phyloP scores from a whole-genome alignment of 352 stramenopile species.

The Phytophthora podocarpi region DNA sequence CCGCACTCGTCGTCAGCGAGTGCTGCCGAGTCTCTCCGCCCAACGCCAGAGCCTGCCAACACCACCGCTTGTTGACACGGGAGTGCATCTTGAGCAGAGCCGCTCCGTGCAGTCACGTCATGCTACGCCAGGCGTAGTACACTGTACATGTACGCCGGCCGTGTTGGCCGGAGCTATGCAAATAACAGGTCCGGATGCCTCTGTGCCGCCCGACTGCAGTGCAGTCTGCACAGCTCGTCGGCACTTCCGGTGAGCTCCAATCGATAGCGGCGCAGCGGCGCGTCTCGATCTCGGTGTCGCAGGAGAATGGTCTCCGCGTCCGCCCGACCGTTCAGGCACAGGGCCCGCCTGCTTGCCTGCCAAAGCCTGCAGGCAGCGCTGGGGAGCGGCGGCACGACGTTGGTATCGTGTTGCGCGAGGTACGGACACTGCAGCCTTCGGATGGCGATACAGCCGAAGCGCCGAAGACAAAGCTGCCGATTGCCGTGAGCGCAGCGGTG shows the following conservation, averaged over 20 bases:
- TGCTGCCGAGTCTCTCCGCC: conserved; percentile 21
- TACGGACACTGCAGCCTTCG: conserved; percentile 16
- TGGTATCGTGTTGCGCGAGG: conserved; percentile 13
- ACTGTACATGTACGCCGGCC: too few relatives aligned
- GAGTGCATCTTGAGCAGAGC: conserved; percentile 24
- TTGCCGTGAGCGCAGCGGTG: conserved; percentile 15
- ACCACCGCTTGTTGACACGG: conserved; percentile 30
- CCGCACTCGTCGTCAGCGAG: conserved; percentile 29
- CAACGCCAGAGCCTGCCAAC: conserved; percentile 26
- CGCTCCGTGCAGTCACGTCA: conserved; percentile 20
- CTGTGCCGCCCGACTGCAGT: neutral
- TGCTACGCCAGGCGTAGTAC: neutral
- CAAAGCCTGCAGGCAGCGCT: too few relatives aligned
- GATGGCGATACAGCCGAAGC: conserved; percentile 32
- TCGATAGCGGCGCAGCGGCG: conserved; percentile 4
- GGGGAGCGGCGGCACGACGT: neutral
- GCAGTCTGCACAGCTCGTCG: neutral
- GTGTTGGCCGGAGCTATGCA: conserved; percentile 36
- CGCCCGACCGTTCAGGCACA: neutral
- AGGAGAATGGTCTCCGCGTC: conserved; percentile 16
- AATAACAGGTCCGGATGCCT: conserved; percentile 31
- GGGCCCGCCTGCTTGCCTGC: too few relatives aligned
- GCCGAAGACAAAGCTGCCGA: conserved; percentile 17
- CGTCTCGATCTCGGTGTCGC: conserved; percentile 16
- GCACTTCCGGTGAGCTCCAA: conserved; percentile 23